Evolutionary conservation across 202 grass and related monocot genomes (phyloP).

Genomic region (Carex sylvatica): DNA sequence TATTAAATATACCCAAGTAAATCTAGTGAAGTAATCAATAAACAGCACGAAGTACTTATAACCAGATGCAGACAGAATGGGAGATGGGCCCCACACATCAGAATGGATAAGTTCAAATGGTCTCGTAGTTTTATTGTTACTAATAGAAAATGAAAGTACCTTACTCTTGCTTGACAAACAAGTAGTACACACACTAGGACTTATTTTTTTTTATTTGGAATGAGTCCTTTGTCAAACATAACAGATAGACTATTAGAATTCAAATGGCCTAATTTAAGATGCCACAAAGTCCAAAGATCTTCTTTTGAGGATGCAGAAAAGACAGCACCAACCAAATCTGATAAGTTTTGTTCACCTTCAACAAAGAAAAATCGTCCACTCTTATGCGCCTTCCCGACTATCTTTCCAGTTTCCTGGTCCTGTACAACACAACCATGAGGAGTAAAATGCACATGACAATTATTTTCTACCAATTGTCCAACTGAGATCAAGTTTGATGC

Average conservation of each 20-base stretch:
- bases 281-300: not conserved
- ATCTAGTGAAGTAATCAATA: too few species aligned
- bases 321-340: not conserved
- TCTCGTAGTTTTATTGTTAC: not conserved
- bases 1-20: not conserved
- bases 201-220: not conserved
- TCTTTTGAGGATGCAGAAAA: not conserved
- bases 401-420: not conserved
- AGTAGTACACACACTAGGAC: not conserved
- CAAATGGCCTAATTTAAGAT: not conserved
- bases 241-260: not conserved
- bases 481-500: not conserved
- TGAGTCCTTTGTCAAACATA: not conserved
- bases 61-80: not conserved
- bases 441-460: not conserved
- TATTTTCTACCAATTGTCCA: not conserved
- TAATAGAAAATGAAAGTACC: not conserved
- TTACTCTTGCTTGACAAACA: not conserved
- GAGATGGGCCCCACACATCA: not conserved
- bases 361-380: not conserved
- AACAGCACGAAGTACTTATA: not conserved
- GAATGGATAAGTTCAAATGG: not conserved
- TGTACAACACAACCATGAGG: not conserved
- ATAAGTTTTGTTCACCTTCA: not conserved
- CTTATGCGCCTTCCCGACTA: not conserved